These are phyloP conservation scores for Melanopsichium pennsylvanicum DNA, from an alignment of 1,284 basidiomycete genomes.

Conservation along the genomic window DNA sequence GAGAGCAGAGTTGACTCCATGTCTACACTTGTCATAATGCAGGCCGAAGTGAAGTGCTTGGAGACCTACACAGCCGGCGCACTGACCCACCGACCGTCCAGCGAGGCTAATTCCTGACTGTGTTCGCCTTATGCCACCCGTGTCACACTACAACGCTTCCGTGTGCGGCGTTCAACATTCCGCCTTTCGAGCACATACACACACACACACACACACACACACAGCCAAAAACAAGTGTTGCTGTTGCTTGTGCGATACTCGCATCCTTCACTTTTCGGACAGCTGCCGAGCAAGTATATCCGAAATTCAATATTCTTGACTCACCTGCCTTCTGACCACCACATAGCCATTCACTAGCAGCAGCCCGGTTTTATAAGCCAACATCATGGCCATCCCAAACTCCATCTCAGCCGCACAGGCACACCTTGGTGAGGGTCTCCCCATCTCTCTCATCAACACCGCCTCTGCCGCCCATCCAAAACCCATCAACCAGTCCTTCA, in stretches of 20 bases:
- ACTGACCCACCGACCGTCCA: not conserved
- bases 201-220: too few species aligned
- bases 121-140: not conserved
- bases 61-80: not conserved
- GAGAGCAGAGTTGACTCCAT: not conserved
- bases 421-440: constrained; percentile 44
- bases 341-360: not conserved
- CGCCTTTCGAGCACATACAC: too few species aligned
- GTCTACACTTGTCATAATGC: constrained; percentile 1
- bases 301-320: too few species aligned
- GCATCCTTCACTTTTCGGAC: too few species aligned
- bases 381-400: constrained; percentile 42
- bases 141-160: constrained; percentile 12
- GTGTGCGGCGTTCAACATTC: not conserved
- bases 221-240: too few species aligned
- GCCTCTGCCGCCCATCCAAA: constrained; percentile 67
- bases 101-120: not conserved
- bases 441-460: constrained; percentile 42
- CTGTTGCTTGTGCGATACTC: too few species aligned
- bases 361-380: too few species aligned
- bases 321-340: not conserved
- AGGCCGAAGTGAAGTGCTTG: not conserved
- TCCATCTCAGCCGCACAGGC: constrained; percentile 47
- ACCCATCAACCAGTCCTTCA: constrained; percentile 70
- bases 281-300: too few species aligned